Evolutionary conservation across 2,329 filamentous ascomycete species (phyloP), one percentile per base, ranked within the genome.

Genomic region (Penicillium decumbens): DNA sequence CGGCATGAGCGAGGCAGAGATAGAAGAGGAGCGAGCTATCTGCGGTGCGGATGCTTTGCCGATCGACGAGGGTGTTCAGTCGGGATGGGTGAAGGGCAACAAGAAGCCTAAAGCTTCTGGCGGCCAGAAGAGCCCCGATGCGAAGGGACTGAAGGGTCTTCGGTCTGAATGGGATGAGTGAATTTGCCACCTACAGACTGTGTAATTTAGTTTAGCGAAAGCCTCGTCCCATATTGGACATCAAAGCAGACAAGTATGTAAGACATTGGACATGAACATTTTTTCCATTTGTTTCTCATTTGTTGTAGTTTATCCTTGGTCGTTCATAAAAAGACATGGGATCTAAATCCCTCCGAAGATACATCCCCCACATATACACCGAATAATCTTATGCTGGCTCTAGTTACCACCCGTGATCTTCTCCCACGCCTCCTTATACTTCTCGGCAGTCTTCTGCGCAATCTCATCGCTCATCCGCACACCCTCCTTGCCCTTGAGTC

Each of bases 351-450:
- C 15, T 15, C 6, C 18, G 23, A 30, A 35, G 18, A 6, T 8
- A 20, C 27, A 39, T 33, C 15, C n/a, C 29, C 20, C 28, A 40
- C 23, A 56, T 42, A 46, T 52, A 51, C 24, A 41, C 25, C 28
- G 23, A 41, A 23, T 4, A 5, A 15, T 20, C 29, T 28, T 13
- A 43, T 13, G 2, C 24, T 13, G 37, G 25, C 43, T 46, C 40
- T 77, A 74, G 18, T 73, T 75, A 56, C 74, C 72, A 4, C 84
- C 84, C 0, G 83, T 86, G 57, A 90, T 73, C 68, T 76, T 80
- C 74, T 84, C 77, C 70, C 82, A 95, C 0, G 86, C 88, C 68
- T 95, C 88, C 57, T 73, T 74, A 66, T 95, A 95, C 71, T 87
- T 88, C 48, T 76, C 79, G 30, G 77, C 77, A 2, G 89, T 95